Percentiles rank a stretch among this genome's conserved stretches.
phyloP scores from a whole-genome alignment of 768 basidiomycete genomes.

The Pisolithus albus region DNA sequence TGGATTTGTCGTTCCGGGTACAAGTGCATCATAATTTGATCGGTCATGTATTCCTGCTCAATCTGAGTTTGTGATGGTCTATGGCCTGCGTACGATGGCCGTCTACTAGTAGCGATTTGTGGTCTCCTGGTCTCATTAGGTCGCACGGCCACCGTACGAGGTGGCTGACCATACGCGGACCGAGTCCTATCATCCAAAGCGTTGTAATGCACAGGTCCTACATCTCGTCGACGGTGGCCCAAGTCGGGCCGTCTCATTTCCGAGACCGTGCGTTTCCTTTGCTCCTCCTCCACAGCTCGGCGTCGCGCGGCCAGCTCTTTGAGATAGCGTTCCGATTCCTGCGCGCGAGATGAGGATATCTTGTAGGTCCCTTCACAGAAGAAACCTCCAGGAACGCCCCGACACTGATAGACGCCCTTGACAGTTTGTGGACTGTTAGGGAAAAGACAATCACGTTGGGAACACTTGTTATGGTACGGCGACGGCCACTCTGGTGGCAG shows the following conservation, averaged over 20 bases:
- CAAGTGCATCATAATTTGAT: constrained; percentile 30
- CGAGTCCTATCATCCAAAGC: constrained; percentile 4
- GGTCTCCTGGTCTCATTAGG: constrained; percentile 15
- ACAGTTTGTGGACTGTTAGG: constrained; percentile 25
- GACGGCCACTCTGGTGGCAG: constrained; percentile 32
- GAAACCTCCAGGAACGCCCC: constrained; percentile 29
- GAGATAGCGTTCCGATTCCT: constrained; percentile 27
- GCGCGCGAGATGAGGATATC: constrained; percentile 26
- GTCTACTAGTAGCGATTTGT: constrained; percentile 10
- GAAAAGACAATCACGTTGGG: constrained; percentile 25
- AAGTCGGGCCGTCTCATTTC: constrained; percentile 22
- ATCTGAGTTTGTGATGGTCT: constrained; percentile 22
- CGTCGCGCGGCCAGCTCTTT: constrained; percentile 20
- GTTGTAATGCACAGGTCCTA: constrained; percentile 7
- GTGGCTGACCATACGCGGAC: constrained; percentile 2
- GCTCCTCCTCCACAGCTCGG: constrained; percentile 22
- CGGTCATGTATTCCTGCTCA: constrained; percentile 26
- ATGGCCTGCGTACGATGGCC: constrained; percentile 8
- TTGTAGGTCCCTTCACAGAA: constrained; percentile 31
- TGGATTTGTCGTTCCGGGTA: constrained; percentile 28
- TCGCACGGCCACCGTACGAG: constrained; percentile 4
- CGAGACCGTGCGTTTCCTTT: constrained; percentile 22
- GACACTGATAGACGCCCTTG: constrained; percentile 28
- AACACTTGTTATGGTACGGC: constrained; percentile 31
- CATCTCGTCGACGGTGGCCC: constrained; percentile 11